Percentiles rank a stretch among this genome's conserved stretches.
Conservation (phyloP, 164 flowering plant genomes). For the Stephania cephalantha region DNA sequence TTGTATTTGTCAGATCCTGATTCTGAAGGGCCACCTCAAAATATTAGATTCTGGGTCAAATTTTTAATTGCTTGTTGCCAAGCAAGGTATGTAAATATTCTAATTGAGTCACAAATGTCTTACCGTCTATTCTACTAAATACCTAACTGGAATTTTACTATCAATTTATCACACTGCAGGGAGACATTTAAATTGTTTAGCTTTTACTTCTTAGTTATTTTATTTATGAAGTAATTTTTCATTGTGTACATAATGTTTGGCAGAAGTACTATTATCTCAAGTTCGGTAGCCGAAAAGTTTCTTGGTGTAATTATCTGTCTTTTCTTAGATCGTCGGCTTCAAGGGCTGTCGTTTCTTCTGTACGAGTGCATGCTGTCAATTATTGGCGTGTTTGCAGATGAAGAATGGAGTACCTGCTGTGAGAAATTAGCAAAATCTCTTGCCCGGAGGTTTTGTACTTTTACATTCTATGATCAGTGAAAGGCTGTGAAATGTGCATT, state of each 20-base stretch:
- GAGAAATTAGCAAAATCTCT: conserved; percentile 51
- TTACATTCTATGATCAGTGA: too few relatives aligned
- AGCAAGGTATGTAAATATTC: conserved; percentile 41
- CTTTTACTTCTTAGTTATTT: not conserved
- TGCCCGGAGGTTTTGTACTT: conserved; percentile 52
- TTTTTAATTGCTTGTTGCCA: conserved; percentile 44
- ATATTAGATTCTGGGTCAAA: conserved; percentile 71
- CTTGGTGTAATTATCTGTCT: conserved; percentile 37
- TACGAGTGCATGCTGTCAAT: conserved; percentile 47
- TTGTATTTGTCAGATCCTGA: conserved; percentile 35
- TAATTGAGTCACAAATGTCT: not conserved
- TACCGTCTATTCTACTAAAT: not conserved
- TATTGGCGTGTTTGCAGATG: conserved; percentile 52
- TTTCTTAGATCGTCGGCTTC: conserved; percentile 64
- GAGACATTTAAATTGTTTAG: not conserved
- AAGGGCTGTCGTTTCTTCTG: conserved; percentile 48
- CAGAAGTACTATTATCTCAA: conserved; percentile 52
- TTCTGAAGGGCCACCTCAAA: conserved; percentile 55
- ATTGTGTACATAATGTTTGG: conserved; percentile 1
- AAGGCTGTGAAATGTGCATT: too few relatives aligned
- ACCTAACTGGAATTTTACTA: not conserved
- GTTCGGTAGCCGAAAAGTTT: conserved; percentile 60
- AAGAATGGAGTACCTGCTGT: conserved; percentile 64
- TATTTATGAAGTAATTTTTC: conserved; percentile 3
- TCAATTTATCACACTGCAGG: not conserved